Conservation (phyloP, 202 grass and related monocot species). For the Setaria italica region DNA sequence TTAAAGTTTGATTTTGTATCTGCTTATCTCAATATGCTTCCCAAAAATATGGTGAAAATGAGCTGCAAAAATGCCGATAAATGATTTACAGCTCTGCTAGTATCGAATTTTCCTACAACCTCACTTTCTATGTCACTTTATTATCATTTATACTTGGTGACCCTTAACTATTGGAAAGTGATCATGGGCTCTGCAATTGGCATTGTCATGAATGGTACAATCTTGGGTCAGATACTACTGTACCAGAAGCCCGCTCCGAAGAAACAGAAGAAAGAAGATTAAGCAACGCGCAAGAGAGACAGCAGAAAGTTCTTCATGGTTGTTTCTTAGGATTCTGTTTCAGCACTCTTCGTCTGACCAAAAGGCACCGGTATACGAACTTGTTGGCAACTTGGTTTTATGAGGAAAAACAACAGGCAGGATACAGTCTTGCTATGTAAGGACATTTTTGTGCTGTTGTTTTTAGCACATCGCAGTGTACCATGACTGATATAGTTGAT, state of each 20-base stretch:
- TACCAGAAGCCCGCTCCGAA: slow-evolving; percentile 69
- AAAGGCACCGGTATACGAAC: background rate
- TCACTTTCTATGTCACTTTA: background rate
- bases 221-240: slow-evolving; percentile 76
- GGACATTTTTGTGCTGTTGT: slow-evolving; percentile 2
- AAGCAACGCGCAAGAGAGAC: slow-evolving; percentile 19
- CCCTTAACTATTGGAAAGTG: slow-evolving; percentile 81
- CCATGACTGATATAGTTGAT: slow-evolving; percentile 23
- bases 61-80: background rate
- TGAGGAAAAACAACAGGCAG: slow-evolving; percentile 16
- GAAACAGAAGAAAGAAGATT: slow-evolving; percentile 90
- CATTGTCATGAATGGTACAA: slow-evolving; percentile 81
- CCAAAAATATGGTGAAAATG: background rate
- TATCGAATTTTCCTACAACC: background rate
- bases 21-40: background rate
- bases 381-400: slow-evolving; percentile 19
- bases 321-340: slow-evolving; percentile 29
- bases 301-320: slow-evolving; percentile 5
- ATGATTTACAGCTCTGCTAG: background rate
- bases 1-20: slow-evolving; percentile 27
- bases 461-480: background rate
- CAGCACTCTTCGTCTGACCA: slow-evolving; percentile 11
- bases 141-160: background rate
- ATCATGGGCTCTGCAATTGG: slow-evolving; percentile 82
- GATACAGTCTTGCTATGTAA: slow-evolving; percentile 6